phyloP scores from a whole-genome alignment of 331 rosid species.

The Malus hybrid region DNA sequence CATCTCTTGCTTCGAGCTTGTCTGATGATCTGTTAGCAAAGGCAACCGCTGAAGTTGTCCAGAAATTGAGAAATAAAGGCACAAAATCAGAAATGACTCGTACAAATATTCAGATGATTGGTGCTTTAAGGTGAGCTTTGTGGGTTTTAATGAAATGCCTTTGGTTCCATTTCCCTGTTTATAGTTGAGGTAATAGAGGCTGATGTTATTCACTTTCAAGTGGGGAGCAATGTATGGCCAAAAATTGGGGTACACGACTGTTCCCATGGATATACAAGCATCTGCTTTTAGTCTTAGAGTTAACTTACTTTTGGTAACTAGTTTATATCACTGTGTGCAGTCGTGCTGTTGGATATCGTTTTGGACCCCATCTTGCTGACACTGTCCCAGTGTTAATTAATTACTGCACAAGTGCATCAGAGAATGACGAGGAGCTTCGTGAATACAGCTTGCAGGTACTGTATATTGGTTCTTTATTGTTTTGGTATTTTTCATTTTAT shows the following conservation, averaged over 20 bases:
- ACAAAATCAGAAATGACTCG: constrained; percentile 80
- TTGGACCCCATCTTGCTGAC: constrained; percentile 97
- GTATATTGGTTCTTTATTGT: not conserved
- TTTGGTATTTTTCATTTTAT: not conserved
- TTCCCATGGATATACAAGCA: not conserved
- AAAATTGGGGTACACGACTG: not conserved
- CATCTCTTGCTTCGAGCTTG: constrained; percentile 93
- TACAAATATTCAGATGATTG: constrained; percentile 97
- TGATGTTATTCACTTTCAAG: not conserved
- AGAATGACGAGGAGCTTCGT: constrained; percentile 99
- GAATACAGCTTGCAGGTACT: constrained; percentile 97
- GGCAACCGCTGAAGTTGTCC: constrained; percentile 79
- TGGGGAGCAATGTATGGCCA: not conserved
- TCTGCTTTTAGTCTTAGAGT: not conserved
- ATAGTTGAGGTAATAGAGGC: not conserved
- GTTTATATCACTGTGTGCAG: constrained; percentile 37
- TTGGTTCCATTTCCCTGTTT: too few species aligned
- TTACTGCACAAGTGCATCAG: constrained; percentile 93
- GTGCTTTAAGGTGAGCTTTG: constrained; percentile 81
- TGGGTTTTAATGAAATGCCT: not conserved
- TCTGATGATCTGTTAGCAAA: constrained; percentile 92
- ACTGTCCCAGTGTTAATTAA: constrained; percentile 89
- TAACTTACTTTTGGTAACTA: constrained; percentile 1
- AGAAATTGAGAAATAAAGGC: constrained; percentile 64
- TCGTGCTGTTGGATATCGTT: constrained; percentile 99